Evolutionary conservation across 2,329 filamentous ascomycete genomes (phyloP).

Genomic region (Colletotrichum brevisporum): DNA sequence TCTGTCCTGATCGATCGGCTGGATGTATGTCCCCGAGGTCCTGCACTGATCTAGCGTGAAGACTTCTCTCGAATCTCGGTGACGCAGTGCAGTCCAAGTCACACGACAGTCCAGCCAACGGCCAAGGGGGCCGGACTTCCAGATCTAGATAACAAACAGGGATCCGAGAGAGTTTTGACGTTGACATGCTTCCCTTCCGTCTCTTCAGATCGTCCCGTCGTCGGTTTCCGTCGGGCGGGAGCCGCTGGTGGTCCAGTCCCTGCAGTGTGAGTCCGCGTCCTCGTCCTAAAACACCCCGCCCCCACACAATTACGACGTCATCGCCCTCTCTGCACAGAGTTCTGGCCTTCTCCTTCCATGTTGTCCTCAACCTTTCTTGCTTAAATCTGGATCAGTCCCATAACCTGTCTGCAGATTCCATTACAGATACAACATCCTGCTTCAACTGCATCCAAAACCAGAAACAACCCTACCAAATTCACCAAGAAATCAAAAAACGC

Average conservation of each 20-base stretch:
- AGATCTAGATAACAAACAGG: slow-evolving; percentile 13
- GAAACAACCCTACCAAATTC: too few relatives aligned
- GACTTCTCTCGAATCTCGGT: background rate
- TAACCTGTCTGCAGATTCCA: background rate
- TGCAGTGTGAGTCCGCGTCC: background rate
- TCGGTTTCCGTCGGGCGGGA: slow-evolving; percentile 21
- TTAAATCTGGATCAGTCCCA: slow-evolving; percentile 18
- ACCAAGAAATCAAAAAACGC: background rate
- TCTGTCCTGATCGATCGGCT: background rate
- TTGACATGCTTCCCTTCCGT: slow-evolving; percentile 1
- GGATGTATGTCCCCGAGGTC: background rate
- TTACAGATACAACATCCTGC: too few relatives aligned
- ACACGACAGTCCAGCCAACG: background rate
- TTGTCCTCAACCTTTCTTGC: slow-evolving; percentile 6
- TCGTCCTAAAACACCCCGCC: slow-evolving; percentile 23
- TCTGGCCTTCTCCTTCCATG: slow-evolving; percentile 10
- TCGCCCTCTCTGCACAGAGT: slow-evolving; percentile 21
- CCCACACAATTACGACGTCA: slow-evolving; percentile 38
- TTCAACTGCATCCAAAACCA: background rate
- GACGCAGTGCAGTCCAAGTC: background rate
- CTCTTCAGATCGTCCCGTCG: slow-evolving; percentile 9
- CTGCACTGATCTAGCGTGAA: background rate
- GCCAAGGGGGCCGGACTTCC: background rate
- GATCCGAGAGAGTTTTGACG: slow-evolving; percentile 8
- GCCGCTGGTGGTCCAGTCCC: slow-evolving; percentile 15